Evolutionary conservation across 1,139 yeast species (phyloP).

Genomic region (Hansenula sp.): DNA sequence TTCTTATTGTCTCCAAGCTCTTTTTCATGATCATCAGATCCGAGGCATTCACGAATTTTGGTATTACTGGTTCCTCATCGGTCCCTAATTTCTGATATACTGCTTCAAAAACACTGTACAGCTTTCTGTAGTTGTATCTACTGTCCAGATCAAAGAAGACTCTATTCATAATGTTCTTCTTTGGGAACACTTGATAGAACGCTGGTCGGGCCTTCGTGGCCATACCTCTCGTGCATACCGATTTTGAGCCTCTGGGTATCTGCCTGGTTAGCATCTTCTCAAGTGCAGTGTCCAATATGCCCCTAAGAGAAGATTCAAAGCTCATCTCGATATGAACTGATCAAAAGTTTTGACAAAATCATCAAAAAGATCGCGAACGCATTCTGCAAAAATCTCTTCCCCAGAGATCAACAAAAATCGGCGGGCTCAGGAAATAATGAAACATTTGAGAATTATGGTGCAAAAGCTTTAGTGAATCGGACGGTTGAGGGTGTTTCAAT

Average conservation of each 20-base stretch:
- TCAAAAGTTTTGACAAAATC: neutral
- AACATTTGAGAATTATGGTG: neutral
- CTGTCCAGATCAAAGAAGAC: constrained; percentile 66
- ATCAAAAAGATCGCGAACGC: neutral
- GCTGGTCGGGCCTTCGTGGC: constrained; percentile 32
- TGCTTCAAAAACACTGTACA: constrained; percentile 47
- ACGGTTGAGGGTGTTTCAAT: no score
- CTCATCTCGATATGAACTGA: no score
- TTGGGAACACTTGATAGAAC: constrained; percentile 52
- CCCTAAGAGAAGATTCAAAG: no score
- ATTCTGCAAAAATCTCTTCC: neutral
- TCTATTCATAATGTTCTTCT: constrained; percentile 50
- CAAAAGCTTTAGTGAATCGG: no score
- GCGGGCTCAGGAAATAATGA: neutral
- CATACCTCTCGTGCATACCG: constrained; percentile 4
- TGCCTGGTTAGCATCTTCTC: neutral
- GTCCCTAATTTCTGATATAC: constrained; percentile 44
- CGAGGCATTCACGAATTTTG: constrained; percentile 42
- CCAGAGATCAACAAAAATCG: neutral
- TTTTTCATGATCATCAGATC: constrained; percentile 70
- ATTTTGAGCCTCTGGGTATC: neutral
- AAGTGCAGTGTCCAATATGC: no score
- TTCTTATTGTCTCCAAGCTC: constrained; percentile 60
- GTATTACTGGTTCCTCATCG: constrained; percentile 33
- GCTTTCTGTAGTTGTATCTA: constrained; percentile 46